phyloP scores from a whole-genome alignment of 345 rosid genomes.

The Dipteronia sinensis region DNA sequence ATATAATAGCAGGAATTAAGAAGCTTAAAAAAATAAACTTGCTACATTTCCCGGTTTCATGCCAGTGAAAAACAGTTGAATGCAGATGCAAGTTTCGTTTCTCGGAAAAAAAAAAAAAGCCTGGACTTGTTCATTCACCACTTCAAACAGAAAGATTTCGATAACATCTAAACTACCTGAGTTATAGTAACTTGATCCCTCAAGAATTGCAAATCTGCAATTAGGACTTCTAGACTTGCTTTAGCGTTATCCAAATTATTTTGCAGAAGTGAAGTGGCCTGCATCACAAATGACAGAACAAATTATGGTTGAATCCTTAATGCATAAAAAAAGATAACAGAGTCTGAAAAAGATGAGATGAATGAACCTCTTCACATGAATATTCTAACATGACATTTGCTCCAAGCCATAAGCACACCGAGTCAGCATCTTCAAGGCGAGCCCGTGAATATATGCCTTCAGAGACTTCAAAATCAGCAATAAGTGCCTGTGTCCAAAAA shows the following conservation, averaged over 20 bases:
- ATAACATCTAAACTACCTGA: constrained; percentile 52
- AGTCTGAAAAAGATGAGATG: constrained; percentile 16
- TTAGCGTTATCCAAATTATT: constrained; percentile 92
- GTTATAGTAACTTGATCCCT: constrained; percentile 97
- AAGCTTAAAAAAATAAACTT: neutral
- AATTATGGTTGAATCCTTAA: constrained; percentile 30
- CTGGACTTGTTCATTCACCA: constrained; percentile 1
- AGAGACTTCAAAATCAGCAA: constrained; percentile 91
- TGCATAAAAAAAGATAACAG: constrained; percentile 15
- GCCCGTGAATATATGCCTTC: constrained; percentile 95
- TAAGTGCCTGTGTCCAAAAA: constrained; percentile 49
- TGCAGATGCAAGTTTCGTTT: no score
- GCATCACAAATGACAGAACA: constrained; percentile 29
- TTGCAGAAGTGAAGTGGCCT: constrained; percentile 75
- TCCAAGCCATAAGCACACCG: constrained; percentile 91
- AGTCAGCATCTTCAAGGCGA: constrained; percentile 63
- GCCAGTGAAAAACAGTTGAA: neutral
- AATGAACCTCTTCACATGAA: constrained; percentile 76
- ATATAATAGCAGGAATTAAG: neutral
- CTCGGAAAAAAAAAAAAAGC: no score
- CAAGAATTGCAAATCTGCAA: constrained; percentile 84
- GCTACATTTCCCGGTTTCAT: neutral
- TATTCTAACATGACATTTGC: constrained; percentile 98
- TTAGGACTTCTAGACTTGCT: constrained; percentile 90
- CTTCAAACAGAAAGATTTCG: neutral